Percentiles rank a stretch among this genome's conserved stretches.
phyloP scores from a whole-genome alignment of 345 rosid species.

The Sonneratia caseolaris region DNA sequence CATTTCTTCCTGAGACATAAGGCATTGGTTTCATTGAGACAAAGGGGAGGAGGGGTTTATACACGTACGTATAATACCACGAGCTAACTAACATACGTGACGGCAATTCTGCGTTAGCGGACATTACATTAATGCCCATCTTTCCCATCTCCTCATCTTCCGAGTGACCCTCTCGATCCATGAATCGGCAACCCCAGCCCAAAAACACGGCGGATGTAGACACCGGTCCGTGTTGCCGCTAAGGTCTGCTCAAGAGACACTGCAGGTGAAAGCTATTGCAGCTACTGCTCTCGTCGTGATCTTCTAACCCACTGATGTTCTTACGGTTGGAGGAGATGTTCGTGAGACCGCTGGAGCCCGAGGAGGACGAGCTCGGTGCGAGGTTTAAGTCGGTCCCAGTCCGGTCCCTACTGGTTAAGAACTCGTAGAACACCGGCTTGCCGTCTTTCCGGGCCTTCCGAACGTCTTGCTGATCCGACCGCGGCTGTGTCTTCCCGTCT shows the following conservation, averaged over 20 bases:
- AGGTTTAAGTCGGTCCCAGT: slow-evolving; percentile 53
- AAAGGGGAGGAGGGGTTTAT: not conserved
- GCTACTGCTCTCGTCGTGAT: slow-evolving; percentile 60
- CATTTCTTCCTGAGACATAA: not conserved
- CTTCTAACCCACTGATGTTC: slow-evolving; percentile 26
- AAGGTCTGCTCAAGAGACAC: slow-evolving; percentile 47
- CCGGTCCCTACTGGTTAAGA: slow-evolving; percentile 53
- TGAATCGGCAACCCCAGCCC: not conserved
- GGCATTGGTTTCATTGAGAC: not conserved
- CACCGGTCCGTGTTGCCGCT: slow-evolving; percentile 3
- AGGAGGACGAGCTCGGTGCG: slow-evolving; percentile 45
- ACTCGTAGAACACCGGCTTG: slow-evolving; percentile 70
- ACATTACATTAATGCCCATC: not conserved
- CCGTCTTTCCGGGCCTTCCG: slow-evolving; percentile 11
- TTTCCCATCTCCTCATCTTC: not conserved
- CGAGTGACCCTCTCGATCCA: not conserved
- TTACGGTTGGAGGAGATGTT: slow-evolving; percentile 22
- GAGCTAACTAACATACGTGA: not conserved
- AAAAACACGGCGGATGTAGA: not conserved
- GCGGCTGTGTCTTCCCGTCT: slow-evolving; percentile 16
- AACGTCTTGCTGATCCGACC: slow-evolving; percentile 23
- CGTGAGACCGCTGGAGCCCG: slow-evolving; percentile 84
- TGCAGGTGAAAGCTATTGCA: slow-evolving; percentile 48
- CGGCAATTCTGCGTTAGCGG: too few relatives aligned
- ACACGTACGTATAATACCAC: not conserved